Percentiles rank a stretch among this genome's conserved stretches.
Evolutionary conservation across 2,329 filamentous ascomycete species (phyloP).

Genomic region (Zasmidium cellare): DNA sequence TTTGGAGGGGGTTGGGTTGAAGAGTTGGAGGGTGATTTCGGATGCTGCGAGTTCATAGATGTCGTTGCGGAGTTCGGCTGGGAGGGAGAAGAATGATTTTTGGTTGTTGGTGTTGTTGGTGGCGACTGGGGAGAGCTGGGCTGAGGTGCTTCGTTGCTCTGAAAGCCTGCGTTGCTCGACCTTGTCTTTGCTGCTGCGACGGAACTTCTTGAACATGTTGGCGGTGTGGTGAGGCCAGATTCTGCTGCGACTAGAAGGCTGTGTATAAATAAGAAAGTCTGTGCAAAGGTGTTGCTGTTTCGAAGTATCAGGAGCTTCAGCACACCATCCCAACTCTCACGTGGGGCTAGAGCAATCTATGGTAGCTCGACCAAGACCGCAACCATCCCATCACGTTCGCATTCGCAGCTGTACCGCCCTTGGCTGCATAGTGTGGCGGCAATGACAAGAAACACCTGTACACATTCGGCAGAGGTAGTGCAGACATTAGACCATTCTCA

Average conservation of each 20-base stretch:
- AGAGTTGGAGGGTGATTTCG: slow-evolving; percentile 13
- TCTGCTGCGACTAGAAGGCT: too few species aligned
- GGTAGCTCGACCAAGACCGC: not conserved
- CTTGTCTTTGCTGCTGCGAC: slow-evolving; percentile 22
- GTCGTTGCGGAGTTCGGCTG: slow-evolving; percentile 32
- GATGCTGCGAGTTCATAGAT: slow-evolving; percentile 27
- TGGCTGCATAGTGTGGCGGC: slow-evolving; percentile 4
- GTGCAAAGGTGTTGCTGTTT: not conserved
- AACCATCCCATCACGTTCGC: not conserved
- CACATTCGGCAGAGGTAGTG: not conserved
- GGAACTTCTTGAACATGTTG: slow-evolving; percentile 20
- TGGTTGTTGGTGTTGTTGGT: slow-evolving; percentile 8
- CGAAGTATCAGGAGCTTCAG: not conserved
- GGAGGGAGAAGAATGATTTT: slow-evolving; percentile 30
- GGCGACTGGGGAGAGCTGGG: slow-evolving; percentile 5
- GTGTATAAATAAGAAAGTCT: too few species aligned
- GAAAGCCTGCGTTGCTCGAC: too few species aligned
- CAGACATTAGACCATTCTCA: not conserved
- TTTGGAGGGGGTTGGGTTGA: not conserved
- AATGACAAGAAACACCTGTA: not conserved
- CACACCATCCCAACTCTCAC: not conserved
- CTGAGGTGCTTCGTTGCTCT: not conserved
- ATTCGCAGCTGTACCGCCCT: not conserved
- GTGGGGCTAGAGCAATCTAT: not conserved
- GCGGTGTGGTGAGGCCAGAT: too few species aligned